phyloP scores from a whole-genome alignment of 495 filamentous ascomycete species.

The Alectoria sarmentosa region DNA sequence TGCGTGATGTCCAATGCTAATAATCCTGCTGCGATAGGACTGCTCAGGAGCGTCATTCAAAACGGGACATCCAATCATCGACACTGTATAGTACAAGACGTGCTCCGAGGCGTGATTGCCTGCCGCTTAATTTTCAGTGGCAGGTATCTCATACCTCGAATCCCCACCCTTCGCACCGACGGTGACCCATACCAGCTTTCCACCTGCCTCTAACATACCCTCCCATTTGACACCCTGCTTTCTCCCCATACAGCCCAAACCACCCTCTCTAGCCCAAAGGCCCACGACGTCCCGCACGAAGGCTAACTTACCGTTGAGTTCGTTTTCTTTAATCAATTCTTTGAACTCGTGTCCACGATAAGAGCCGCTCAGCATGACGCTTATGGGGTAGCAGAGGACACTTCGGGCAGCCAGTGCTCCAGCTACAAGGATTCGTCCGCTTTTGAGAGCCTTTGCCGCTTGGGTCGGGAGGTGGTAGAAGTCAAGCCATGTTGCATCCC shows the following conservation, averaged over 20 bases:
- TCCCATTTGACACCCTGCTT: constrained; percentile 56
- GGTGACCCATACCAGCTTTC: constrained; percentile 77
- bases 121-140: not conserved
- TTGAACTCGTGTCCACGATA: constrained; percentile 36
- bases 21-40: not conserved
- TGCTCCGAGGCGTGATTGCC: not conserved
- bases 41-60: not conserved
- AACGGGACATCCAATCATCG: constrained; percentile 2
- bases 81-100: not conserved
- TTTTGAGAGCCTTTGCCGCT: constrained; percentile 54
- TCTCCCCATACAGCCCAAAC: constrained; percentile 52
- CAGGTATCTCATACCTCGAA: constrained; percentile 37
- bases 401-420: constrained; percentile 53
- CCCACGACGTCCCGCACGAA: constrained; percentile 65
- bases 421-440: constrained; percentile 56
- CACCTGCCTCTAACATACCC: constrained; percentile 57
- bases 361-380: constrained; percentile 37
- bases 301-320: constrained; percentile 69
- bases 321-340: constrained; percentile 65
- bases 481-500: constrained; percentile 68
- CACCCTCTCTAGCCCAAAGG: constrained; percentile 65
- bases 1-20: not conserved
- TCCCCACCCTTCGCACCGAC: constrained; percentile 74
- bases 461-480: constrained; percentile 75
- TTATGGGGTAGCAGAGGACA: constrained; percentile 54